Evolutionary conservation across 129 eudicot species (phyloP).

Genomic region (Chrysanthemum seticuspe): DNA sequence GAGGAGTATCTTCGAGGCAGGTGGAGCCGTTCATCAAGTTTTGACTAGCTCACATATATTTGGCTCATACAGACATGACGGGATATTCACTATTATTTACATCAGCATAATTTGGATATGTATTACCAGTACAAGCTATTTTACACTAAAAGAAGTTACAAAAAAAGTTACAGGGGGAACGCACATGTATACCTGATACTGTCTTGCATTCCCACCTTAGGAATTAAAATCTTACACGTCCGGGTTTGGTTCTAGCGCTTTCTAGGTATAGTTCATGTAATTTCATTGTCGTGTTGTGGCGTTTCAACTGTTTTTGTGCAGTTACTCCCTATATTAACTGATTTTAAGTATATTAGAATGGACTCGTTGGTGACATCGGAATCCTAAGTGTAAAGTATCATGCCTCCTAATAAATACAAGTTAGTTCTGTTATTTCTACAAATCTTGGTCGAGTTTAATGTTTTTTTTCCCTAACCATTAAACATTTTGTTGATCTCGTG

Average conservation of each 20-base stretch:
- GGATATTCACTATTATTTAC: not conserved
- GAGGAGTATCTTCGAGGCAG: conserved; percentile 74
- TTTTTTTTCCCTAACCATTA: too few species aligned
- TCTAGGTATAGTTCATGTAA: conserved; percentile 23
- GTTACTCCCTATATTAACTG: not conserved
- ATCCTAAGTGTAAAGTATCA: conserved; percentile 27
- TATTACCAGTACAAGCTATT: not conserved
- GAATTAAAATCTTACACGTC: not conserved
- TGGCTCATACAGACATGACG: not conserved
- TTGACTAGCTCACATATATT: conserved; percentile 25
- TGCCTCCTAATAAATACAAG: conserved; percentile 27
- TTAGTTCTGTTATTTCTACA: conserved; percentile 4
- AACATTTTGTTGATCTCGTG: too few species aligned
- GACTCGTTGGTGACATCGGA: conserved; percentile 23
- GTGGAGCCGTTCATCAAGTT: conserved; percentile 75
- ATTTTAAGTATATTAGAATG: conserved; percentile 2
- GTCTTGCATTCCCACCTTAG: not conserved
- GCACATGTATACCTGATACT: not conserved
- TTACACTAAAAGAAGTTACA: not conserved
- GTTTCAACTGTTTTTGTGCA: conserved; percentile 17
- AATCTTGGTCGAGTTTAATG: too few species aligned
- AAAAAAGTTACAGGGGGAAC: not conserved
- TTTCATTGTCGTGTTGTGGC: conserved; percentile 19
- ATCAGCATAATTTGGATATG: not conserved
- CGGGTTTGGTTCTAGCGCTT: not conserved